Evolutionary conservation across 106 monocot species (phyloP).

Genomic region (Posidonia australis): DNA sequence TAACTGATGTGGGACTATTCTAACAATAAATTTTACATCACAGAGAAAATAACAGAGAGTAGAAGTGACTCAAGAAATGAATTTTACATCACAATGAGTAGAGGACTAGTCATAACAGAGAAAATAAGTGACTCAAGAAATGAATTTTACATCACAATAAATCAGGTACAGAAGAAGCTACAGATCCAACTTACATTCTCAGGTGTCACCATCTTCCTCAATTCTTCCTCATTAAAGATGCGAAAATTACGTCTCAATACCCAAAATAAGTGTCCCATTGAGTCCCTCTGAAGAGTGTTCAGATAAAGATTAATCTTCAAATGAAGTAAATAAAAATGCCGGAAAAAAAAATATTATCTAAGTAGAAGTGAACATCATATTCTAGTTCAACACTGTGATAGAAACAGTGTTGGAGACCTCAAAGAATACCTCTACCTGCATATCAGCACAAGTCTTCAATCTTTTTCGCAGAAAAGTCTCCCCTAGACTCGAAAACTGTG

Average conservation of each 20-base stretch:
- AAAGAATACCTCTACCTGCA: slow-evolving; percentile 35
- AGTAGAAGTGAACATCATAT: background rate
- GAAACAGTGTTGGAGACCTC: background rate
- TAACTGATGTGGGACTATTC: too few relatives aligned
- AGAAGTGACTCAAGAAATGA: too few relatives aligned
- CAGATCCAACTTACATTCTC: slow-evolving; percentile 64
- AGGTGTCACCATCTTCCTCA: slow-evolving; percentile 72
- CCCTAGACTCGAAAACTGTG: slow-evolving; percentile 57
- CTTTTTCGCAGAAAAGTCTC: slow-evolving; percentile 61
- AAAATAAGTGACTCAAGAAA: background rate
- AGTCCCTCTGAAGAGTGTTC: slow-evolving; percentile 33
- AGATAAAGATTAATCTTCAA: background rate
- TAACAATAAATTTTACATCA: too few relatives aligned
- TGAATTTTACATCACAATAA: background rate
- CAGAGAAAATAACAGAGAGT: too few relatives aligned
- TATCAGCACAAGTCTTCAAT: slow-evolving; percentile 83
- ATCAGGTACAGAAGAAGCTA: background rate
- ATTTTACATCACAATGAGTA: too few relatives aligned
- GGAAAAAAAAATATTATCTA: background rate
- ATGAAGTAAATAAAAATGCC: background rate
- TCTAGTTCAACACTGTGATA: background rate
- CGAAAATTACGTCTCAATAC: slow-evolving; percentile 62
- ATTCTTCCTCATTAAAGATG: slow-evolving; percentile 73
- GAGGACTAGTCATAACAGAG: too few relatives aligned
- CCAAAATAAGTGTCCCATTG: slow-evolving; percentile 45